Percentiles rank a stretch among this genome's conserved stretches.
Conservation (phyloP, 2,329 filamentous ascomycete genomes). For the Penicillium sp. region DNA sequence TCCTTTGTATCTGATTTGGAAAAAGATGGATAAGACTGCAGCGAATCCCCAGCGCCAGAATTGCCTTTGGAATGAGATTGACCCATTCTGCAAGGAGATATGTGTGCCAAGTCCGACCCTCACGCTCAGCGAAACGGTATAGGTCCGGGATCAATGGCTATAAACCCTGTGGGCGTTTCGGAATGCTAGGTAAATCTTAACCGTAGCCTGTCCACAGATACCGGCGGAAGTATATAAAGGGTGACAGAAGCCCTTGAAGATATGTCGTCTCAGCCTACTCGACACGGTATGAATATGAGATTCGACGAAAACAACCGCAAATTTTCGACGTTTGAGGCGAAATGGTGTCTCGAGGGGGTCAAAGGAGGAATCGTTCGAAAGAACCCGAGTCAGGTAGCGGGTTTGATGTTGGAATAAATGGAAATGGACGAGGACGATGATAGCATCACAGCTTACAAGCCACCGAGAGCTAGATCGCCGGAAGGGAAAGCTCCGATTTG, state of each 20-base stretch:
- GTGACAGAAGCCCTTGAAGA: slow-evolving; percentile 14
- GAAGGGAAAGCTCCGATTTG: slow-evolving; percentile 33
- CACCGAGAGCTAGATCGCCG: slow-evolving; percentile 27
- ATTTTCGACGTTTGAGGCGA: neutral
- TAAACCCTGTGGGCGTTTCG: slow-evolving; percentile 30
- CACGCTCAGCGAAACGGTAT: slow-evolving; percentile 30
- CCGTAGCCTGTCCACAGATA: slow-evolving; percentile 23
- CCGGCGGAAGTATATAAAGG: slow-evolving; percentile 26
- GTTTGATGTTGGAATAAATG: slow-evolving; percentile 21
- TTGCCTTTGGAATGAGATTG: slow-evolving; percentile 59
- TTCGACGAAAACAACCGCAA: slow-evolving; percentile 6
- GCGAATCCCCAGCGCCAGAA: slow-evolving; percentile 63
- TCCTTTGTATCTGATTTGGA: slow-evolving; percentile 92
- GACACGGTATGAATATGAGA: slow-evolving; percentile 3
- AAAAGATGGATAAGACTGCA: slow-evolving; percentile 90
- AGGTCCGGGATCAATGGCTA: slow-evolving; percentile 28
- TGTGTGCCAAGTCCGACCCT: slow-evolving; percentile 37
- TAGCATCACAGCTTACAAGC: slow-evolving; percentile 22
- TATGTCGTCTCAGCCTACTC: neutral
- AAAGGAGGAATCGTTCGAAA: slow-evolving; percentile 7
- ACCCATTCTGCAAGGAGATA: slow-evolving; percentile 50
- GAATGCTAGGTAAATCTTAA: slow-evolving; percentile 36
- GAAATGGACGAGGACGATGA: slow-evolving; percentile 19
- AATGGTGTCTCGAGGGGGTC: neutral
- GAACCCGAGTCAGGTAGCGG: slow-evolving; percentile 14